Evolutionary conservation across 2,329 filamentous ascomycete species (phyloP), one percentile per base, ranked within the genome.

Genomic region (Salinomyces thailandicus): DNA sequence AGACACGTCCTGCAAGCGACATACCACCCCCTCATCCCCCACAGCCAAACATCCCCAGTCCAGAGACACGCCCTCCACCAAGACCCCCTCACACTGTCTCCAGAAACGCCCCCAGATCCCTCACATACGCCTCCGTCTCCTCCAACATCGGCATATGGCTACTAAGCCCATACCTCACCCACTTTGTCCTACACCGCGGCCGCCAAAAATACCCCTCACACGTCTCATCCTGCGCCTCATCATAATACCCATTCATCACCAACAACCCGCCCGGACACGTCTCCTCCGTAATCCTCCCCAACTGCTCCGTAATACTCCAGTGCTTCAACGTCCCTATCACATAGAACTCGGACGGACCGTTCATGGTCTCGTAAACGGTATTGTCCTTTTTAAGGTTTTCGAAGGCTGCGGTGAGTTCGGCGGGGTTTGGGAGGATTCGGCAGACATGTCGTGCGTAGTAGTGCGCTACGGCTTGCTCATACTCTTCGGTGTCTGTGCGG

Each of bases 201-300:
- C 50, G 42, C 2, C 51, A 36, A 39, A 62, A 66, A 42, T 50
- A 66, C 0, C 59, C 54, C 31, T 45, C 44, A n/a, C 58, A 46
- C 15, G 47, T 52, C 19, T 57, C 48, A 41, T 65, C 57, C 39
- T 54, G 49, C 3, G 52, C 55, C 42, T 62, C 57, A 39, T 68
- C 65, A 39, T 58, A 64, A 31, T 54, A 49, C 5, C 62, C 64
- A 46, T 68, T 67, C 32, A 64, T 52, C 0, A 69, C 43, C 20
- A 69, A 45, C 7, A 53, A 35, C 1, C 47, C 49, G 5, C 49
- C 50, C 1, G 49, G 47, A 16, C 30, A 38, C 4, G 59, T 62
- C 13, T 57, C 52, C 3, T 58, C 57, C 0, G 52, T 49, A 36
- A 68, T 63, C 24, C 60, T 54, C 33, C 57, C 47, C 20, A 64